These are phyloP conservation scores for Endoconidiophora laricicola DNA, from an alignment of 2,329 filamentous ascomycete species.

Conservation along the genomic window DNA sequence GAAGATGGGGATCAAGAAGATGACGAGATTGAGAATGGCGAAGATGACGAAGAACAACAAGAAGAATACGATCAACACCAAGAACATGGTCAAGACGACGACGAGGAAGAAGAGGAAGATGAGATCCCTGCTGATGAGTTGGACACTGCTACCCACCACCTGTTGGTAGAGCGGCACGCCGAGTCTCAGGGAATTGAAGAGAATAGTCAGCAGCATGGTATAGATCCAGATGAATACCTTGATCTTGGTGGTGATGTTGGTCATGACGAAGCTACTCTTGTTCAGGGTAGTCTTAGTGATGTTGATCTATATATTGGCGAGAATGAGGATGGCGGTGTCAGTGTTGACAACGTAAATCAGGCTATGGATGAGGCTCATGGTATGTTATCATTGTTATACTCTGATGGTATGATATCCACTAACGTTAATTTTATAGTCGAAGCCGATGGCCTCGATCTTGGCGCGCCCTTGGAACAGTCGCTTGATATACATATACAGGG, in stretches of 20 bases:
- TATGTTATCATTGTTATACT: not conserved
- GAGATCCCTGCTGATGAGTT: constrained; percentile 13
- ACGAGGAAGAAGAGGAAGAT: constrained; percentile 12
- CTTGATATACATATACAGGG: constrained; percentile 5
- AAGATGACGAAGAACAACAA: constrained; percentile 6
- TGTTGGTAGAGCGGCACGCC: constrained; percentile 14
- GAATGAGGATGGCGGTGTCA: constrained; percentile 7
- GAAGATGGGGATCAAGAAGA: constrained; percentile 13
- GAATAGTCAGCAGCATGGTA: constrained; percentile 16
- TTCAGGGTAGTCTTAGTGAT: constrained; percentile 10
- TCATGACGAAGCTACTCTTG: constrained; percentile 13
- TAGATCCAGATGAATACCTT: constrained; percentile 10
- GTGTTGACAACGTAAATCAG: constrained; percentile 8
- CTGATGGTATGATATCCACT: not conserved
- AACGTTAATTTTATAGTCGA: constrained; percentile 3
- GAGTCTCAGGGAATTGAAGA: constrained; percentile 16
- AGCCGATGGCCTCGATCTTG: constrained; percentile 6
- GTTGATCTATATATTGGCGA: constrained; percentile 14
- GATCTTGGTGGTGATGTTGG: constrained; percentile 16
- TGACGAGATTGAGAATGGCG: constrained; percentile 12
- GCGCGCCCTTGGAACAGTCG: not conserved
- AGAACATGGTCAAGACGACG: constrained; percentile 12
- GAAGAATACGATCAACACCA: constrained; percentile 10
- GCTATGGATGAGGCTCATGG: constrained; percentile 3
- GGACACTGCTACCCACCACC: constrained; percentile 13